Percentiles rank a stretch among this genome's conserved stretches.
Conservation (phyloP, 495 filamentous ascomycete species). For the Tetracladium marchalianum region DNA sequence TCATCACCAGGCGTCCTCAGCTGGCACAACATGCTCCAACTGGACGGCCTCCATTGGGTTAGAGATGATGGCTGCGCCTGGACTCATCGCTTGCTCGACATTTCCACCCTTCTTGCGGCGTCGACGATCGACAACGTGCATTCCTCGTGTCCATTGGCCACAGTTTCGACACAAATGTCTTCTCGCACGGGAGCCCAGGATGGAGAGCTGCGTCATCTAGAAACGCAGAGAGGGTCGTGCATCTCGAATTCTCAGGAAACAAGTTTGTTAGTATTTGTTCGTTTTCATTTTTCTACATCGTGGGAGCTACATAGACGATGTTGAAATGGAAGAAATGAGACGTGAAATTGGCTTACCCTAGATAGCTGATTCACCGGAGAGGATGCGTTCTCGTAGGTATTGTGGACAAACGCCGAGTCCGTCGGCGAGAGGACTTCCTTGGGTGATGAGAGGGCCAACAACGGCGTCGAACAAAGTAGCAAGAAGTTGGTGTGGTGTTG, state of each 20-base stretch:
- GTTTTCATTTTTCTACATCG: too few relatives aligned
- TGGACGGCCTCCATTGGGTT: constrained; percentile 18
- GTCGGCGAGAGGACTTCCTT: constrained; percentile 73
- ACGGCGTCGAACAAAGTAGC: constrained; percentile 47
- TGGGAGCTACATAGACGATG: too few relatives aligned
- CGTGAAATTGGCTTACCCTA: constrained; percentile 19
- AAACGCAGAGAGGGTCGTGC: constrained; percentile 88
- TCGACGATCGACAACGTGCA: constrained; percentile 76
- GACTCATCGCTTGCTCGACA: constrained; percentile 20
- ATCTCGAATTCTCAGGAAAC: constrained; percentile 39
- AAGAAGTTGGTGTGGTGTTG: constrained; percentile 61
- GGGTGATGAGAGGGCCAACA: constrained; percentile 34
- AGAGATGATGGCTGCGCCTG: constrained; percentile 19
- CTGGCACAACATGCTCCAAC: constrained; percentile 12
- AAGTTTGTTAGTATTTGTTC: too few relatives aligned
- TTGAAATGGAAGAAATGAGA: too few relatives aligned
- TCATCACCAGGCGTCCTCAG: constrained; percentile 47
- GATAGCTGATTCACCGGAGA: constrained; percentile 41
- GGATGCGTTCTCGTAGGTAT: constrained; percentile 70
- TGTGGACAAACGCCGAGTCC: constrained; percentile 69
- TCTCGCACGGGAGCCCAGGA: constrained; percentile 37
- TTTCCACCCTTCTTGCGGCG: constrained; percentile 47
- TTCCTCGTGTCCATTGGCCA: constrained; percentile 92
- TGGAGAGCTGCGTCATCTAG: constrained; percentile 53
- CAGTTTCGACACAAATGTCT: constrained; percentile 80